phyloP scores from a whole-genome alignment of 148 eudicot species.

The Arctostaphylos glauca region DNA sequence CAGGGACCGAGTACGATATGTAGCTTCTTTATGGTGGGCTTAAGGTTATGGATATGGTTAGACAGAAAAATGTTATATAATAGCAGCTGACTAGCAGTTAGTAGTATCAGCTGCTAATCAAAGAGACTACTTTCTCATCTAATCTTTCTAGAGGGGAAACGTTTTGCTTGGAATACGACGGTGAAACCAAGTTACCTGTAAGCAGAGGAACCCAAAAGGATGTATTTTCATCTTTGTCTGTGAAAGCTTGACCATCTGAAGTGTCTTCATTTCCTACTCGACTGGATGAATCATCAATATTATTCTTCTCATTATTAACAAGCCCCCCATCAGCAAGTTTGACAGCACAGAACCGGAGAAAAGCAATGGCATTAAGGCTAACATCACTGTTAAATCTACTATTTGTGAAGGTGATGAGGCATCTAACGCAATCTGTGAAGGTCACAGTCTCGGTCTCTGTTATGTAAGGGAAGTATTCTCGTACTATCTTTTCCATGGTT shows the following conservation, averaged over 20 bases:
- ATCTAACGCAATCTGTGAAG: slow-evolving; percentile 90
- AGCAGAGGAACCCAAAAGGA: slow-evolving; percentile 94
- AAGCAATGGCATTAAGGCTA: slow-evolving; percentile 97
- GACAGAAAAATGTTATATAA: background rate
- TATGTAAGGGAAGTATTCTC: slow-evolving; percentile 90
- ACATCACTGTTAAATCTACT: slow-evolving; percentile 92
- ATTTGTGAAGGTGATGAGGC: slow-evolving; percentile 93
- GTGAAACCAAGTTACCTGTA: slow-evolving; percentile 52
- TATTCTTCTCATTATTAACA: slow-evolving; percentile 55
- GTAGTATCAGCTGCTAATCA: background rate
- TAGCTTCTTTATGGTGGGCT: background rate
- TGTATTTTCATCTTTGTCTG: slow-evolving; percentile 60
- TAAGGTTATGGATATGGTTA: background rate
- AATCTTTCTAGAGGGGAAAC: background rate
- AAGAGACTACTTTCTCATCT: background rate
- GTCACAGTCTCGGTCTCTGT: slow-evolving; percentile 91
- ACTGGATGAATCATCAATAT: slow-evolving; percentile 42
- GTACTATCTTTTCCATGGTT: slow-evolving; percentile 97
- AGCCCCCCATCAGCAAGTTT: slow-evolving; percentile 97
- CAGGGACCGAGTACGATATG: background rate
- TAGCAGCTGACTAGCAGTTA: no score
- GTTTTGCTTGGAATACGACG: slow-evolving; percentile 1
- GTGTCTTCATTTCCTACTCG: slow-evolving; percentile 33
- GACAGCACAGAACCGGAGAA: slow-evolving; percentile 96
- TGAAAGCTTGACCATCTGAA: slow-evolving; percentile 43